These are phyloP conservation scores for Pterocarpus macrocarpus DNA, from an alignment of 306 rosid species.

Conservation along the genomic window DNA sequence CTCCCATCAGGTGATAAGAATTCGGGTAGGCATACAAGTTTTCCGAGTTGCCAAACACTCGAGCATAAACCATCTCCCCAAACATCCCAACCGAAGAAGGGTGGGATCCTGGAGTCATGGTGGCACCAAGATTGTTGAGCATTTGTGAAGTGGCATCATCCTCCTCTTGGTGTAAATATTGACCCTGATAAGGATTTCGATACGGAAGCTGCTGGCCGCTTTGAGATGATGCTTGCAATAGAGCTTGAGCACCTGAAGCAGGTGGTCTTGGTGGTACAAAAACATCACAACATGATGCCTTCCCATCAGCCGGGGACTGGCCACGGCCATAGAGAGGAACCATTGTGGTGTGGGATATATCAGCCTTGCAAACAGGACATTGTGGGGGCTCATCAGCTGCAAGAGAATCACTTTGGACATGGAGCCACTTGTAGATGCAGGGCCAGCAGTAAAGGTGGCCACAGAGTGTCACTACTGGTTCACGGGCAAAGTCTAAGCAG, in stretches of 20 bases:
- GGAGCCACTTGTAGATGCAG: constrained; percentile 95
- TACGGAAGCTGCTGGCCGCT: constrained; percentile 71
- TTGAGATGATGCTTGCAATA: constrained; percentile 51
- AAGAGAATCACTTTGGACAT: constrained; percentile 79
- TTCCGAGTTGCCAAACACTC: constrained; percentile 76
- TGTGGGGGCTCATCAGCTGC: constrained; percentile 80
- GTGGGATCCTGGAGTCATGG: constrained; percentile 54
- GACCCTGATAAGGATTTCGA: constrained; percentile 79
- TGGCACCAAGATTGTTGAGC: constrained; percentile 56
- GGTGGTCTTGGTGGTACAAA: constrained; percentile 84
- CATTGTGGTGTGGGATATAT: constrained; percentile 80
- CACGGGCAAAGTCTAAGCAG: constrained; percentile 81
- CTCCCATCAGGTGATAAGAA: constrained; percentile 61
- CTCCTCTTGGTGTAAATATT: constrained; percentile 58
- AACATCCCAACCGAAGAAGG: constrained; percentile 74
- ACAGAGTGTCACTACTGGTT: constrained; percentile 91
- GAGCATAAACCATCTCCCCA: constrained; percentile 76
- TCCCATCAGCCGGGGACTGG: constrained; percentile 51
- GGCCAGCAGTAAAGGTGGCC: constrained; percentile 99
- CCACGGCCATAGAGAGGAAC: constrained; percentile 90
- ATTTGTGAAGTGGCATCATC: constrained; percentile 59
- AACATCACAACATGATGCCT: constrained; percentile 50
- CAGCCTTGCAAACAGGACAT: constrained; percentile 95
- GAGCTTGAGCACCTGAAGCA: constrained; percentile 62
- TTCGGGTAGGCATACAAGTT: constrained; percentile 63